Evolutionary conservation across 2,329 filamentous ascomycete genomes (phyloP).

Genomic region (Botrytis tulipae): DNA sequence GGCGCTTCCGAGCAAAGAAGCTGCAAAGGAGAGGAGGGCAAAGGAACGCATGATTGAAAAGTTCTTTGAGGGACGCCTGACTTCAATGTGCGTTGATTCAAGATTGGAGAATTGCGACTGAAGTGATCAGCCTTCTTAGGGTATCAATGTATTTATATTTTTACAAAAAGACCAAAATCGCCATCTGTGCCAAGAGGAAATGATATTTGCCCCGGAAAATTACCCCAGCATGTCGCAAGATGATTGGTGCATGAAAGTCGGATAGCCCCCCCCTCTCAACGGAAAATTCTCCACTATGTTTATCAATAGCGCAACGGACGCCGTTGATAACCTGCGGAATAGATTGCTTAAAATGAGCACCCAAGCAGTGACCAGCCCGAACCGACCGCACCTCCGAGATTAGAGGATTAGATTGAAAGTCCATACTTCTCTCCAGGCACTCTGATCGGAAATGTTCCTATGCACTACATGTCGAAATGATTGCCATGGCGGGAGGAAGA

Average conservation of each 20-base stretch:
- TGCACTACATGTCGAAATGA: not conserved
- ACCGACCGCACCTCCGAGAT: not conserved
- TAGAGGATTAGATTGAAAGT: not conserved
- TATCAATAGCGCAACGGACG: not conserved
- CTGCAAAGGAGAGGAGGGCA: slow-evolving; percentile 11
- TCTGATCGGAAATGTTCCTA: not conserved
- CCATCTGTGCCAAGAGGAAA: not conserved
- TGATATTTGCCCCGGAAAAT: not conserved
- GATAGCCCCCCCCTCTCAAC: not conserved
- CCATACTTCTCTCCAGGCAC: not conserved
- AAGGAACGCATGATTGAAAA: slow-evolving; percentile 14
- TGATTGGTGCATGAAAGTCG: slow-evolving; percentile 10
- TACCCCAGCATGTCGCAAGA: not conserved
- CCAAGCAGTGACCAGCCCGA: not conserved
- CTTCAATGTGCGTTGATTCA: not conserved
- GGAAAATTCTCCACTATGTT: not conserved
- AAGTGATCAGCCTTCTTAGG: not conserved
- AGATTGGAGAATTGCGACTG: not conserved
- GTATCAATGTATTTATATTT: not conserved
- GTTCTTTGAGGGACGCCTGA: not conserved
- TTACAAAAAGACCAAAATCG: not conserved
- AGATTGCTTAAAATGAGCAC: not conserved
- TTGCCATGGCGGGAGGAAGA: not conserved
- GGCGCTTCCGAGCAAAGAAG: slow-evolving; percentile 5
- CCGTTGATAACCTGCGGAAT: not conserved